Percentiles rank a stretch among this genome's conserved stretches.
phyloP scores from a whole-genome alignment of 306 rosid genomes.

The Lagenaria siceraria region DNA sequence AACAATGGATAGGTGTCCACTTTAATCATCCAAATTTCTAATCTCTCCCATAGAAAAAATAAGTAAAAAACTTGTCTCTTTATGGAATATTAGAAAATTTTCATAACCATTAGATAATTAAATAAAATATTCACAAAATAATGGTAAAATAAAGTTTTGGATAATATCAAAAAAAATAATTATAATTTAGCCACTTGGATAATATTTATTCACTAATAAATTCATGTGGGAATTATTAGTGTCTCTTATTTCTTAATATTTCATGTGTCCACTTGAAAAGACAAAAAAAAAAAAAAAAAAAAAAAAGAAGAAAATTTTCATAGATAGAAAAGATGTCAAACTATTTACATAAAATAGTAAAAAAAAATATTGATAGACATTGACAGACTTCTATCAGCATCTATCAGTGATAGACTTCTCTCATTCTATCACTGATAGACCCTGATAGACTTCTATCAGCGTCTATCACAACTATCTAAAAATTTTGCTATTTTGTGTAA shows the following conservation, averaged over 20 bases:
- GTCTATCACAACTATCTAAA: too few relatives aligned
- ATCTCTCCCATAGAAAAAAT: background rate
- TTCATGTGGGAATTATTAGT: background rate
- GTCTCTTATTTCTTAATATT: background rate
- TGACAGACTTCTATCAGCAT: too few relatives aligned
- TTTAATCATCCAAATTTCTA: background rate
- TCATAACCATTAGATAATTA: background rate
- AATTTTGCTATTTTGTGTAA: too few relatives aligned
- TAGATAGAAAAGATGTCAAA: too few relatives aligned
- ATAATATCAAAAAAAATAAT: background rate
- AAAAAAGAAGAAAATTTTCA: too few relatives aligned
- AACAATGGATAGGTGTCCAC: background rate
- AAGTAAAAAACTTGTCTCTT: background rate
- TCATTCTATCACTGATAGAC: too few relatives aligned
- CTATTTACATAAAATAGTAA: too few relatives aligned
- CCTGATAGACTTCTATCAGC: too few relatives aligned
- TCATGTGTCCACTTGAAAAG: background rate
- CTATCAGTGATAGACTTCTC: too few relatives aligned
- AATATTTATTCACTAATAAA: background rate
- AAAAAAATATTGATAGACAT: too few relatives aligned
- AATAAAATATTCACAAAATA: background rate
- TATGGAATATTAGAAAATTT: background rate
- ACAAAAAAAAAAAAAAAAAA: background rate
- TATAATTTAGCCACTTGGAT: background rate
- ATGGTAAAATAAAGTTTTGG: background rate